Evolutionary conservation across 2,329 filamentous ascomycete genomes (phyloP), one percentile per base, ranked within the genome.

Genomic region (Didymella arachidicola): DNA sequence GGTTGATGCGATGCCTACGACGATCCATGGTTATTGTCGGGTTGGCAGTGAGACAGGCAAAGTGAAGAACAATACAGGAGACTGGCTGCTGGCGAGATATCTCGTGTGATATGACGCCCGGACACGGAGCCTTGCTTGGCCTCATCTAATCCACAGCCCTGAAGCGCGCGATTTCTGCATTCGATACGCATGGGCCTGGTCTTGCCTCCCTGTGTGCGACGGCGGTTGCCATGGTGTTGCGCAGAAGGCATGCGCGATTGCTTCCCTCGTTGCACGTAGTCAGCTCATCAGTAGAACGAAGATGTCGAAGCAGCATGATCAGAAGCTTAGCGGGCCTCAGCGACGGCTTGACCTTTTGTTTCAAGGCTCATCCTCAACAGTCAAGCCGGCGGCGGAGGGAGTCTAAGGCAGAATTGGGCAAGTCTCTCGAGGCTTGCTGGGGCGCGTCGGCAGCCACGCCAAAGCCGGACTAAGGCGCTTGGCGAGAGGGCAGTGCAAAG

Each of bases 81-180:
- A 30, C n/a, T 18, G 36, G 3, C 36, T 39, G 36, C 38, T 54
- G 26, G 42, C 49, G 44, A 62, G 47, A 42, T 43, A 51, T 19
- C 56, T 53, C 55, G 30, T 54, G 50, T 53, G 26, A 54, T 57
- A 53, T 63, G 59, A 59, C 64, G 65, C 65, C 59, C 59, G 61
- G 65, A 61, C 62, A 53, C 44, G 53, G 42, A 52, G 62, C 36
- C 30, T 30, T 48, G 54, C 66, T 66, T 67, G 66, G 66, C 56
- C 53, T 59, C 60, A 63, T 61, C 56, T 64, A 57, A 60, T 44
- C 11, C n/a, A 46, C 51, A 32, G 41, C 22, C 25, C 39, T 25
- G 39, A 42, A 26, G 29, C 26, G 50, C 59, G 61, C 56, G 59
- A 42, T 45, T 49, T 18, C 43, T 45, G 48, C 27, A 54, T 61